Evolutionary conservation across 2,329 filamentous ascomycete genomes (phyloP).

Genomic region (Beauveria australis): DNA sequence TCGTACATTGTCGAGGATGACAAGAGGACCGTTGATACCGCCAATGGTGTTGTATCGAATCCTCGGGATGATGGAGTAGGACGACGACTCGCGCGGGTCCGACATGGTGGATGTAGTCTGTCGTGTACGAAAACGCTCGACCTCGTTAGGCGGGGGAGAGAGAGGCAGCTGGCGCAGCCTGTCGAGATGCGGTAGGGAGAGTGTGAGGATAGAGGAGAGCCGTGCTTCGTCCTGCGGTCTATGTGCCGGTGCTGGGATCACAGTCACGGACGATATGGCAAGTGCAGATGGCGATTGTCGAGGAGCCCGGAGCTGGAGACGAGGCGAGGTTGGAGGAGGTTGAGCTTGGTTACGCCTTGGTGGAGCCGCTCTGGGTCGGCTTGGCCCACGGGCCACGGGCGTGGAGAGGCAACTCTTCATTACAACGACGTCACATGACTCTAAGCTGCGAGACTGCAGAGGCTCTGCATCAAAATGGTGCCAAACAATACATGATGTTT

Average conservation of each 20-base stretch:
- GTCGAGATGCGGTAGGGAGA: not conserved
- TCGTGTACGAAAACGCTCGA: conserved; percentile 12
- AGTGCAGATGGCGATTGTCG: conserved; percentile 16
- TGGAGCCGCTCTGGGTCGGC: conserved; percentile 24
- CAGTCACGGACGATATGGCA: conserved; percentile 14
- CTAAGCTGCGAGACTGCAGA: not conserved
- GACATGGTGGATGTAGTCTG: conserved; percentile 30
- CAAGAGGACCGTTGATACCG: conserved; percentile 94
- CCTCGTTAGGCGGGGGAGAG: conserved; percentile 4
- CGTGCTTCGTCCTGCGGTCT: conserved; percentile 7
- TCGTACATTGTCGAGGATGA: conserved; percentile 87
- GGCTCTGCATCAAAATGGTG: not conserved
- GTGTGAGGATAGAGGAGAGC: not conserved
- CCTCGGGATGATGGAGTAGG: conserved; percentile 51
- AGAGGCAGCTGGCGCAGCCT: conserved; percentile 9
- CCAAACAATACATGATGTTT: too few relatives aligned
- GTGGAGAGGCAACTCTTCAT: conserved; percentile 7
- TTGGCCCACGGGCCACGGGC: conserved; percentile 16
- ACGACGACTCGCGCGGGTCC: conserved; percentile 51
- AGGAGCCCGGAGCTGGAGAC: conserved; percentile 19
- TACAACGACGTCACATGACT: conserved; percentile 34
- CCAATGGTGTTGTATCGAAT: conserved; percentile 97
- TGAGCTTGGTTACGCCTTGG: conserved; percentile 30
- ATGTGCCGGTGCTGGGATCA: conserved; percentile 11
- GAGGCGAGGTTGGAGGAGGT: conserved; percentile 29